Conservation (phyloP, 116 monocot species). For the Thalassia testudinum region DNA sequence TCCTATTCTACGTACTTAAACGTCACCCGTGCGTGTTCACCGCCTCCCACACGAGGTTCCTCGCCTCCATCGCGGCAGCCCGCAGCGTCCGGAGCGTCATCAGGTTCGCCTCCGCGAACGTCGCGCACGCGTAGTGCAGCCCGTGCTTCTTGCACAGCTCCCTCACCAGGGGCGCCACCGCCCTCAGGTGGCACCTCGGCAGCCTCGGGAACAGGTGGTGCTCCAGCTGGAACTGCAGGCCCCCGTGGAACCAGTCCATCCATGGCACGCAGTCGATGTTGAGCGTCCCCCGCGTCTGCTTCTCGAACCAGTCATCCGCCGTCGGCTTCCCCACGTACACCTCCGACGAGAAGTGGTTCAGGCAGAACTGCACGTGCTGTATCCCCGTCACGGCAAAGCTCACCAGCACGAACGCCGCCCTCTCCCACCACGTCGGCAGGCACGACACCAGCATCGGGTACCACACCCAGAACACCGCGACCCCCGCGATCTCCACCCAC, state of each 20-base stretch:
- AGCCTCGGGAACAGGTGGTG: too few species aligned
- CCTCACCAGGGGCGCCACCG: too few species aligned
- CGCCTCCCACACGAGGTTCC: too few species aligned
- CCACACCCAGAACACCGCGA: constrained; percentile 35
- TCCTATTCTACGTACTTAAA: too few species aligned
- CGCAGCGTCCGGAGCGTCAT: constrained; percentile 18
- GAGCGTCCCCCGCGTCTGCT: constrained; percentile 33
- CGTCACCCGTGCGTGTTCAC: constrained; percentile 14
- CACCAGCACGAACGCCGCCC: constrained; percentile 26
- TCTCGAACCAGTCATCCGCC: constrained; percentile 42
- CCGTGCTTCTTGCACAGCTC: constrained; percentile 36
- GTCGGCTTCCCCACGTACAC: constrained; percentile 25
- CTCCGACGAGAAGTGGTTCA: constrained; percentile 36
- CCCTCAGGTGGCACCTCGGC: too few species aligned
- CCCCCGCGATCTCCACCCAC: constrained; percentile 19
- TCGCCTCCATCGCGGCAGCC: too few species aligned
- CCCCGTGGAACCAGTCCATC: constrained; percentile 69
- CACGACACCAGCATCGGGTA: constrained; percentile 35
- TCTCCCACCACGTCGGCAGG: constrained; percentile 35
- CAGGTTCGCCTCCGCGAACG: constrained; percentile 36
- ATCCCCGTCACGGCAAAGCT: constrained; percentile 35
- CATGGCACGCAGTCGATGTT: constrained; percentile 34
- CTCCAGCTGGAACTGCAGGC: constrained; percentile 48
- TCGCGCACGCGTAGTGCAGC: constrained; percentile 12
- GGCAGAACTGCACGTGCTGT: constrained; percentile 45